Conservation (phyloP, 2,329 filamentous ascomycete genomes). For the Cadophora malorum region DNA sequence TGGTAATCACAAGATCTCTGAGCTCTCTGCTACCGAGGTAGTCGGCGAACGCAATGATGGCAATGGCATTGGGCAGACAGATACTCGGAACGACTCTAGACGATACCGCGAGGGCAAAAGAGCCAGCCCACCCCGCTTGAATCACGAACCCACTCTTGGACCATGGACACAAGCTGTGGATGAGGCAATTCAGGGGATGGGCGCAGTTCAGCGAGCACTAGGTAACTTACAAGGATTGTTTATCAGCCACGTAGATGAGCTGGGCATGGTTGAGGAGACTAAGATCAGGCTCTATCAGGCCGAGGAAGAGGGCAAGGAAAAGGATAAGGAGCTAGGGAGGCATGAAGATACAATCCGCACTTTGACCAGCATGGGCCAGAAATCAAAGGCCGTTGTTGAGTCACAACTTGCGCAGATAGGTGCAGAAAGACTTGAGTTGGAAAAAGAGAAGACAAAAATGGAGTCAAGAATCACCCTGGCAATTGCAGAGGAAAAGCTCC, state of each 20-base stretch:
- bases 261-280: constrained; percentile 24
- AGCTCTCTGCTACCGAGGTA: no score
- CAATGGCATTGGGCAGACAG: no score
- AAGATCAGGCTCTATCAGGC: constrained; percentile 21
- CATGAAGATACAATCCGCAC: constrained; percentile 25
- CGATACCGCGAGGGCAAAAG: constrained; percentile 13
- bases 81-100: background rate
- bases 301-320: constrained; percentile 26
- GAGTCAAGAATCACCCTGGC: constrained; percentile 24
- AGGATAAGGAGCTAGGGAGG: constrained; percentile 20
- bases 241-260: constrained; percentile 21
- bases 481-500: constrained; percentile 20
- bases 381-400: constrained; percentile 20
- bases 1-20: no score
- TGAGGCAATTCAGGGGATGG: constrained; percentile 26
- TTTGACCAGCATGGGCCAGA: constrained; percentile 21
- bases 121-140: constrained; percentile 13
- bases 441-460: constrained; percentile 28
- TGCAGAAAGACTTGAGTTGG: constrained; percentile 25
- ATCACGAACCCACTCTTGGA: constrained; percentile 23
- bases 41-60: no score
- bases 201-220: constrained; percentile 24
- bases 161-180: constrained; percentile 26
- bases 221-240: constrained; percentile 22
- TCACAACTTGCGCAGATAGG: constrained; percentile 14